Base-by-base conservation (phyloP, 805 yeast genomes). In the Metschnikowia baotianmanensis region DNA sequence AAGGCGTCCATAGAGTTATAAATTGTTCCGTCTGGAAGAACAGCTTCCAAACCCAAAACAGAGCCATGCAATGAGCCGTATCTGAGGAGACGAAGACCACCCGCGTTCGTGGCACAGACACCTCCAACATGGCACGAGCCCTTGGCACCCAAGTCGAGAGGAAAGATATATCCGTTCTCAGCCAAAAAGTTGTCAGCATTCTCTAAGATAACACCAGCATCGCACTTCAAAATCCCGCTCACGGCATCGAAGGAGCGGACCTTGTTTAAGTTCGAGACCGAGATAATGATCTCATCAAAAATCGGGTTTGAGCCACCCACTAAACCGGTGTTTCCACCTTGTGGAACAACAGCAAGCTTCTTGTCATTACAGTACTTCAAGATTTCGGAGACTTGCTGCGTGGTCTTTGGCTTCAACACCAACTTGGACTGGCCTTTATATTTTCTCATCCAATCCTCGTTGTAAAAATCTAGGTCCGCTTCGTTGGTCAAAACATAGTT, bases 121-220 rank as follows among this genome's bases (percentile, higher is more conserved):
- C 97, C 98, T 52, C 97, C 97, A 47, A 91, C 82, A 53, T 87
- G 96, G 60, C 97, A 91, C 2, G 96, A 87, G 11, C 98, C 98
- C 67, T 90, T 90, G 27, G 98, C 97, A 43, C 98, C 98, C 46
- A 90, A 69, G 60, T 90, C 98, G 37, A 90, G 71, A 20, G 98
- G 98, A 74, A 89, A 90, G 40, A 90, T 86, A 64, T 84, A 84
- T 3, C 93, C 96, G n/a, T 78, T 67, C 42, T 87, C 93, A 13
- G 83, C 81, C 40, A 90, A 65, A 55, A 58, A 87, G 40, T 73
- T 72, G 64, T 90, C 96, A 10, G 96, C 96, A 50, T 69, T 76
- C 59, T 91, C 96, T 55, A 90, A 72, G 42, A 90, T 83, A 28
- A 89, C 80, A 52, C 98, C 98, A 19, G 97, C 88, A 60, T 91